Percentiles rank a stretch among this genome's conserved stretches.
Evolutionary conservation across 345 rosid genomes (phyloP).

Genomic region (Ceriops zippeliana): DNA sequence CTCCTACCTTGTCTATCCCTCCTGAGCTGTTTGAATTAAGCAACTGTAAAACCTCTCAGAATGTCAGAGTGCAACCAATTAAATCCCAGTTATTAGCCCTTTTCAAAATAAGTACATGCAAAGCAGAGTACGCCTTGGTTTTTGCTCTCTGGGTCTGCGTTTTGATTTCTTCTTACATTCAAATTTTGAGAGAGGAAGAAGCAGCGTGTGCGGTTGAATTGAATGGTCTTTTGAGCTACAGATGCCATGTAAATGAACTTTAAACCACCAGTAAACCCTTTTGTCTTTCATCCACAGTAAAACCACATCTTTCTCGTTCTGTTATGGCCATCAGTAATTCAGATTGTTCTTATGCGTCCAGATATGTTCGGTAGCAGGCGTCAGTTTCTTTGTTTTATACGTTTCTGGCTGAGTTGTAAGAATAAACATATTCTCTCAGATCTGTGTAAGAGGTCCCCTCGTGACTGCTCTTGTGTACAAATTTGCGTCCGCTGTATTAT

Average conservation of each 20-base stretch:
- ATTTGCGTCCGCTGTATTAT: conserved; percentile 28
- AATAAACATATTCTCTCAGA: conserved; percentile 42
- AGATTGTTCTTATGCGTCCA: conserved; percentile 30
- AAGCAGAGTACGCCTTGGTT: conserved; percentile 7
- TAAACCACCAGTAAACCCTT: background rate
- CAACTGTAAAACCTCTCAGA: background rate
- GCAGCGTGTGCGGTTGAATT: background rate
- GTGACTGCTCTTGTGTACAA: conserved; percentile 32
- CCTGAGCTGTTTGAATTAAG: conserved; percentile 59
- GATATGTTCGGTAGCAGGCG: conserved; percentile 41
- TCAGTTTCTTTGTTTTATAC: conserved; percentile 45
- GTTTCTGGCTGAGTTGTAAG: conserved; percentile 34
- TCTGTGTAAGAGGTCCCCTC: conserved; percentile 31
- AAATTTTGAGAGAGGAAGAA: background rate
- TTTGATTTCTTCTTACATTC: background rate
- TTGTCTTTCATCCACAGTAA: conserved; percentile 16
- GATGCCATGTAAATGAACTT: background rate
- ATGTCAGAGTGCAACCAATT: conserved; percentile 5
- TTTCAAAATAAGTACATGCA: conserved; percentile 1
- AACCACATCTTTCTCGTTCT: conserved; percentile 20
- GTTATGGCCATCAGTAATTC: conserved; percentile 29
- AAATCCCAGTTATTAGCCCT: background rate
- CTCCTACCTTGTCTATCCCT: conserved; percentile 96
- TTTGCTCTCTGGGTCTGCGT: background rate
- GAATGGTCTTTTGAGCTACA: background rate